Evolutionary conservation across 768 basidiomycete species (phyloP).

Genomic region (Suillus cothurnatus): DNA sequence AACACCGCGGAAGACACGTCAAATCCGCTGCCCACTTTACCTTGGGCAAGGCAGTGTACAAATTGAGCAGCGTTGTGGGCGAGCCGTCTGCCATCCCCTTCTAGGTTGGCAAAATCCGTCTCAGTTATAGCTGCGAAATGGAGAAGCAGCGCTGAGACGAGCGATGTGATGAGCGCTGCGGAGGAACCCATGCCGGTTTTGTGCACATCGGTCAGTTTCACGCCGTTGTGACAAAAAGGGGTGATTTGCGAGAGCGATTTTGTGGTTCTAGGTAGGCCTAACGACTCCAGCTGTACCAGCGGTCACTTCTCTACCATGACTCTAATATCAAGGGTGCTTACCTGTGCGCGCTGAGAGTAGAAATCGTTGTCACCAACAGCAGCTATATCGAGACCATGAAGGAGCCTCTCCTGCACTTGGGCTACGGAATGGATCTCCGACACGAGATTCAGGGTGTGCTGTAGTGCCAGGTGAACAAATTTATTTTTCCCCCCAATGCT

Average conservation of each 20-base stretch:
- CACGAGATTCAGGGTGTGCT: conserved; percentile 70
- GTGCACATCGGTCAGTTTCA: conserved; percentile 79
- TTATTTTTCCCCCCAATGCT: conserved; percentile 70
- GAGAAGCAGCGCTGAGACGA: conserved; percentile 82
- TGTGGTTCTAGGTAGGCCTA: conserved; percentile 63
- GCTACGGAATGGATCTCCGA: conserved; percentile 54
- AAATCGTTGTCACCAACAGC: conserved; percentile 97
- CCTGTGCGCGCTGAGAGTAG: conserved; percentile 91
- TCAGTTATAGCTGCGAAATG: conserved; percentile 66
- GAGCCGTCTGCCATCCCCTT: conserved; percentile 53
- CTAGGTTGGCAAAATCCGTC: conserved; percentile 46
- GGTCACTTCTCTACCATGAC: conserved; percentile 3
- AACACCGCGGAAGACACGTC: conserved; percentile 94
- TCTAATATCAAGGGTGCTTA: conserved; percentile 34
- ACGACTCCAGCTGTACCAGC: conserved; percentile 56
- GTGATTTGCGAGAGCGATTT: conserved; percentile 67
- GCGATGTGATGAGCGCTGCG: conserved; percentile 94
- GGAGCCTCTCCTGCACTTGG: conserved; percentile 43
- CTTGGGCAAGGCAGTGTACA: conserved; percentile 94
- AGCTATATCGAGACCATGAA: conserved; percentile 67
- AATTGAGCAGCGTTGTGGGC: conserved; percentile 95
- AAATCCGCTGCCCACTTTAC: conserved; percentile 97
- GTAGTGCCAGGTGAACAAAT: conserved; percentile 90
- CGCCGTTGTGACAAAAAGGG: conserved; percentile 74
- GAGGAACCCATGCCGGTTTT: conserved; percentile 98